Conservation (phyloP, 1,139 yeast species). For the Yarrowia galli region DNA sequence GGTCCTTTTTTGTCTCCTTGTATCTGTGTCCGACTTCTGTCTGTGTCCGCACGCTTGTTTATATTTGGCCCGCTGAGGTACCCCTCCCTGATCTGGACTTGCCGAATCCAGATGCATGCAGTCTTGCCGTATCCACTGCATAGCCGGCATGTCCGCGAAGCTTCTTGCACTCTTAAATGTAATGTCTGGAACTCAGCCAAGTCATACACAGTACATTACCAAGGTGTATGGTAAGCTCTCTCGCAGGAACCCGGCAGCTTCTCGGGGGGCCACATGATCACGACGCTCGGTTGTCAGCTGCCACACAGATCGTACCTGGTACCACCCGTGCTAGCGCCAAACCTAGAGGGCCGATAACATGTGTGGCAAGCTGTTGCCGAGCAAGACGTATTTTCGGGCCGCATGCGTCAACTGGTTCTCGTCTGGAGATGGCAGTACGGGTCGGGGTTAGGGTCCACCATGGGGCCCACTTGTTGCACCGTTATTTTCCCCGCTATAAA, state of each 20-base stretch:
- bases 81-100: slow-evolving; percentile 32
- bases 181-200: slow-evolving; percentile 8
- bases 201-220: neutral
- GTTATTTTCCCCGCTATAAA: slow-evolving; percentile 2
- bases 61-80: neutral
- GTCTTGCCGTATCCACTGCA: slow-evolving; percentile 32
- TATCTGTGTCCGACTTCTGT: neutral
- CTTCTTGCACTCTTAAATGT: slow-evolving; percentile 17
- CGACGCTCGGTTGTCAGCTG: no score
- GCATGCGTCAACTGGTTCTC: slow-evolving; percentile 1
- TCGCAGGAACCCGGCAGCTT: slow-evolving; percentile 4
- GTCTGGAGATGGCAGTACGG: slow-evolving; percentile 4
- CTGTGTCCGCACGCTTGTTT: neutral
- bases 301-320: no score
- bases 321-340: neutral
- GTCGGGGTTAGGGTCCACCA: slow-evolving; percentile 16
- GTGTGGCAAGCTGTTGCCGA: neutral
- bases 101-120: slow-evolving; percentile 25
- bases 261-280: neutral
- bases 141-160: slow-evolving; percentile 33
- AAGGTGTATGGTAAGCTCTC: neutral
- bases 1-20: neutral
- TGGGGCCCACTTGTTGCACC: neutral
- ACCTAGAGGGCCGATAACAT: neutral
- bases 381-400: slow-evolving; percentile 17